Base-by-base conservation (phyloP, 2,329 filamentous ascomycete species). In the Cladosporium sp. region DNA sequence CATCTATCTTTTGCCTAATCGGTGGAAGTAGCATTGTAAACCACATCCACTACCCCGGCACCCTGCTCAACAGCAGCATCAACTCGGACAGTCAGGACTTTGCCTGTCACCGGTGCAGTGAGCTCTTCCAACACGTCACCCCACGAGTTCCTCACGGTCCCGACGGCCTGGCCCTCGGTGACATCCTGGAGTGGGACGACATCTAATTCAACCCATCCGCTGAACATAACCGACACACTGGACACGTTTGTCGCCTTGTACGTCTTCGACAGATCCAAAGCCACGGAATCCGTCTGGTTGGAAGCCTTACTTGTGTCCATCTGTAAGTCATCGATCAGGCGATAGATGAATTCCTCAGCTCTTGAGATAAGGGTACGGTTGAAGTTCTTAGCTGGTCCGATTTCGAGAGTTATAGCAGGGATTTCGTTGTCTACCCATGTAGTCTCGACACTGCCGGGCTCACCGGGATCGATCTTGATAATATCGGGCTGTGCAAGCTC, bases 401-500 rank as follows among this genome's bases (percentile, higher is more conserved):
- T 73, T 54, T 76, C 73, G 7, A 75, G 69, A 0, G 73, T 76
- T 40, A 75, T 68, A 5, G 73, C 69, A 1, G 73, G 73, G 12
- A 75, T 65, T 4, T 66, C 64, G 59, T 70, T 65, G 51, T 69
- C 63, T 5, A 76, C 68, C 45, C 72, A 75, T 0, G 73, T 73
- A 2, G 73, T 75, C 55, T 76, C 73, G 47, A 76, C 74, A 30
- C 67, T 70, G 30, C 73, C 74, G 2, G 72, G 70, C 65, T 75
- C 72, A 34, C 73, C 73, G 12, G 67, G 62, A 25, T 75, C 74
- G 55, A 75, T 72, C 60, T 75, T 76, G 34, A 76, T 66, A 15
- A 72, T 72, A 59, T 75, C 72, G 15, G 73, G 73, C 49, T 73
- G 70, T 6, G 73, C 65, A 5, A 76, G 67, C 59, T 76, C 74